These are phyloP conservation scores for Blastobotrys niveus DNA, from an alignment of 1,139 yeast genomes.

Conservation along the genomic window DNA sequence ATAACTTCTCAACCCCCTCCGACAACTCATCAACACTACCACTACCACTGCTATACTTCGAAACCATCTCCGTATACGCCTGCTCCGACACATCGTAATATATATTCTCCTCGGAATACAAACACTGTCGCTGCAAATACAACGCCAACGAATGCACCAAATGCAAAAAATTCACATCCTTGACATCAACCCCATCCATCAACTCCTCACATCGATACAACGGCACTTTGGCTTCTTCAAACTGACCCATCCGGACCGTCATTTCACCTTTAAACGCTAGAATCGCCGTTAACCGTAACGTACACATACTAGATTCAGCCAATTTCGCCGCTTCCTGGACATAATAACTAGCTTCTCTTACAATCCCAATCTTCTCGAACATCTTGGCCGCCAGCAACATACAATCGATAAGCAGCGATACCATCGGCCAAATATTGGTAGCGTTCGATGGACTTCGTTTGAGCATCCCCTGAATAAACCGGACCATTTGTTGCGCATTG, in stretches of 20 bases:
- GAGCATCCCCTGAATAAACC: constrained; percentile 22
- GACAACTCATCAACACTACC: constrained; percentile 15
- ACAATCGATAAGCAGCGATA: constrained; percentile 20
- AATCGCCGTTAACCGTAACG: constrained; percentile 19
- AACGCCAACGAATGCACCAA: constrained; percentile 25
- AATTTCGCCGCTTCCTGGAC: constrained; percentile 24
- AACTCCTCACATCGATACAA: constrained; percentile 24
- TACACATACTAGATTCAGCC: constrained; percentile 19
- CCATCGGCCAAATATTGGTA: constrained; percentile 20
- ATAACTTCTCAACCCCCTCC: constrained; percentile 14
- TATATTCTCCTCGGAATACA: constrained; percentile 23
- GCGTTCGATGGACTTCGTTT: constrained; percentile 16
- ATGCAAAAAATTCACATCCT: constrained; percentile 23
- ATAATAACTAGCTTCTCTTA: constrained; percentile 23
- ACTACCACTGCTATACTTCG: constrained; percentile 2
- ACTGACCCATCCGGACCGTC: constrained; percentile 22
- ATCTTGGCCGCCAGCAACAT: constrained; percentile 21
- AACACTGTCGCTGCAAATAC: constrained; percentile 23
- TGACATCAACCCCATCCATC: constrained; percentile 19
- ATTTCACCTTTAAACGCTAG: constrained; percentile 25
- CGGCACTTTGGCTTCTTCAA: constrained; percentile 21
- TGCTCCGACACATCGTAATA: constrained; percentile 26
- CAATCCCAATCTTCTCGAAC: constrained; percentile 25
- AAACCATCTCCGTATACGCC: constrained; percentile 17
- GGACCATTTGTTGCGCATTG: constrained; percentile 19